Evolutionary conservation across 352 stramenopile species (phyloP).

Genomic region (Phytophthora tentaculata): DNA sequence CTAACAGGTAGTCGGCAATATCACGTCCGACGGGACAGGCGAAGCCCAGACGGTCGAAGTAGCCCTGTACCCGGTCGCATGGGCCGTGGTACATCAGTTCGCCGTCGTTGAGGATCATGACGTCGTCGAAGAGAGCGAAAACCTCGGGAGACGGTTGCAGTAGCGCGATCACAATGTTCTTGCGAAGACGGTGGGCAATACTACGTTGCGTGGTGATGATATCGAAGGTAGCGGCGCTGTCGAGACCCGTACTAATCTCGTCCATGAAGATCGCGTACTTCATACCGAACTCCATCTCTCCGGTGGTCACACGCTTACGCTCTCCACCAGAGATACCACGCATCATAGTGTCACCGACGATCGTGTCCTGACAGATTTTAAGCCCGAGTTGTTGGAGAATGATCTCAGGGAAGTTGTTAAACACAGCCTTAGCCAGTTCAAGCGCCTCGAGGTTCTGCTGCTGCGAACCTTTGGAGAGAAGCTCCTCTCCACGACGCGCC

Average conservation of each 20-base stretch:
- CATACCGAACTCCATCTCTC: slow-evolving; percentile 82
- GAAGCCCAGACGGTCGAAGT: slow-evolving; percentile 48
- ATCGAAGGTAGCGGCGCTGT: slow-evolving; percentile 61
- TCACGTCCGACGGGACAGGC: slow-evolving; percentile 30
- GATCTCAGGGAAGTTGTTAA: slow-evolving; percentile 21
- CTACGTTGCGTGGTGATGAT: slow-evolving; percentile 41
- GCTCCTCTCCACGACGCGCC: slow-evolving; percentile 13
- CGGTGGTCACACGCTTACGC: slow-evolving; percentile 8
- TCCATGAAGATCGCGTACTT: slow-evolving; percentile 85
- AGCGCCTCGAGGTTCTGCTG: slow-evolving; percentile 22
- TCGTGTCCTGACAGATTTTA: slow-evolving; percentile 55
- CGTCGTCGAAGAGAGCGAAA: slow-evolving; percentile 82
- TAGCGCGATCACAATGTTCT: slow-evolving; percentile 68
- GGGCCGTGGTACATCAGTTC: slow-evolving; percentile 72
- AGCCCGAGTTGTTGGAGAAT: slow-evolving; percentile 33
- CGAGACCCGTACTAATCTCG: slow-evolving; percentile 93
- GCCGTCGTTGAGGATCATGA: slow-evolving; percentile 21
- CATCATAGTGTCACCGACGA: slow-evolving; percentile 60
- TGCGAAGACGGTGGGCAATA: slow-evolving; percentile 25
- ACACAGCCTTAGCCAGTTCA: slow-evolving; percentile 11
- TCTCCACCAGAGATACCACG: slow-evolving; percentile 65
- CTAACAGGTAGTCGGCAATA: slow-evolving; percentile 41
- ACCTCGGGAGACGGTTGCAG: slow-evolving; percentile 91
- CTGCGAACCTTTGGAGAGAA: slow-evolving; percentile 7
- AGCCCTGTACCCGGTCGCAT: slow-evolving; percentile 26